A percentile compares a stretch with the other conserved stretches of the same genome.
phyloP scores from a whole-genome alignment of 1,284 basidiomycete species.

The Ceratorhiza oryzae-sativae region DNA sequence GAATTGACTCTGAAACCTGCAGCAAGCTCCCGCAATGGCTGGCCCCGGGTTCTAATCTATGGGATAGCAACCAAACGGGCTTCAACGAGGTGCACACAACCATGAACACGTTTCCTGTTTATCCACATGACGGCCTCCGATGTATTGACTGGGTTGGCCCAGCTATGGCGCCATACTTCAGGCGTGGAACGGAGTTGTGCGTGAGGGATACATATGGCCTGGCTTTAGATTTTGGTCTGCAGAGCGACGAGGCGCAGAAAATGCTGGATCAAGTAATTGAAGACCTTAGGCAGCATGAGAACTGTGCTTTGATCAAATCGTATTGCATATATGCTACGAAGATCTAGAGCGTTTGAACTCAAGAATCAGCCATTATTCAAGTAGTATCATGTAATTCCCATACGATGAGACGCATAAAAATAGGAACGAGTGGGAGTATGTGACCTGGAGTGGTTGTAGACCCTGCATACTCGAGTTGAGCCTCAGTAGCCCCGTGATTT shows the following conservation, averaged over 20 bases:
- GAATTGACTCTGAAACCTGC: background rate
- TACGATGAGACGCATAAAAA: too few species aligned
- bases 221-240: background rate
- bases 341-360: background rate
- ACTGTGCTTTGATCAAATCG: background rate
- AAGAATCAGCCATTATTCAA: too few species aligned
- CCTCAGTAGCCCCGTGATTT: too few species aligned
- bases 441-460: too few species aligned
- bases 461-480: too few species aligned
- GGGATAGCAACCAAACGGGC: background rate
- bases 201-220: background rate
- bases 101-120: background rate
- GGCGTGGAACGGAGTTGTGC: background rate
- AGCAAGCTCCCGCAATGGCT: background rate
- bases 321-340: slow-evolving; percentile 5
- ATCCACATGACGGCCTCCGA: background rate
- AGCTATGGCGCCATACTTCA: background rate
- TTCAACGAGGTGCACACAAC: background rate
- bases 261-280: background rate
- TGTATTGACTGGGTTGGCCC: background rate
- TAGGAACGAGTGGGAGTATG: too few species aligned
- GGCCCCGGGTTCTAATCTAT: background rate
- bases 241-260: background rate
- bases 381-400: too few species aligned
- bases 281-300: background rate